These are phyloP conservation scores for Yamadazyma sp. DNA, from an alignment of 1,139 yeast species.

Conservation along the genomic window DNA sequence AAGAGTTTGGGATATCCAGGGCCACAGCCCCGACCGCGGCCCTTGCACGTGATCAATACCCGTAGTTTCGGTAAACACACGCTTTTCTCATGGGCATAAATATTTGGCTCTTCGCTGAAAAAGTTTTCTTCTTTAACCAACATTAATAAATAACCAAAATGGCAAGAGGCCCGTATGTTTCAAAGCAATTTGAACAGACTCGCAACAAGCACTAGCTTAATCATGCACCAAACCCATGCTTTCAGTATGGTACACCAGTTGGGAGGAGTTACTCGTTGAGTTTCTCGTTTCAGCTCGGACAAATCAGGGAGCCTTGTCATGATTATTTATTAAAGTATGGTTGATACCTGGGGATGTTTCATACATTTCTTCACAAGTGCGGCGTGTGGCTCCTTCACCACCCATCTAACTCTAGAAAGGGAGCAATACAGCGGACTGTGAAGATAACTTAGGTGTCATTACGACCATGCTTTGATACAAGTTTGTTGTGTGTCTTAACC, in stretches of 20 bases:
- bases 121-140: constrained; percentile 1
- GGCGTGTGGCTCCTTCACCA: neutral
- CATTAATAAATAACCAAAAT: constrained; percentile 40
- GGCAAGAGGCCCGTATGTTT: constrained; percentile 95
- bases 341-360: neutral
- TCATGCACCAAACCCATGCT: constrained; percentile 10
- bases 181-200: constrained; percentile 9
- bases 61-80: neutral
- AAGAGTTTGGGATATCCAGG: neutral
- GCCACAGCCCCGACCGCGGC: constrained; percentile 2
- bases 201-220: constrained; percentile 5
- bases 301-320: constrained; percentile 32
- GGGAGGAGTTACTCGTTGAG: neutral
- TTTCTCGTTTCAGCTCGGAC: constrained; percentile 7
- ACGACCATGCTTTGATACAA: constrained; percentile 1
- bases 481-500: neutral
- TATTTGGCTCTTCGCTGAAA: neutral
- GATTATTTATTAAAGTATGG: constrained; percentile 19
- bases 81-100: neutral
- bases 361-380: neutral
- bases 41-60: neutral
- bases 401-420: neutral
- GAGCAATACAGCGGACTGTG: too few relatives aligned
- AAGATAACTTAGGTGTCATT: too few relatives aligned
- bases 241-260: constrained; percentile 13